Conservation (phyloP, 2,329 filamentous ascomycete species). For the Colletotrichum sp. region DNA sequence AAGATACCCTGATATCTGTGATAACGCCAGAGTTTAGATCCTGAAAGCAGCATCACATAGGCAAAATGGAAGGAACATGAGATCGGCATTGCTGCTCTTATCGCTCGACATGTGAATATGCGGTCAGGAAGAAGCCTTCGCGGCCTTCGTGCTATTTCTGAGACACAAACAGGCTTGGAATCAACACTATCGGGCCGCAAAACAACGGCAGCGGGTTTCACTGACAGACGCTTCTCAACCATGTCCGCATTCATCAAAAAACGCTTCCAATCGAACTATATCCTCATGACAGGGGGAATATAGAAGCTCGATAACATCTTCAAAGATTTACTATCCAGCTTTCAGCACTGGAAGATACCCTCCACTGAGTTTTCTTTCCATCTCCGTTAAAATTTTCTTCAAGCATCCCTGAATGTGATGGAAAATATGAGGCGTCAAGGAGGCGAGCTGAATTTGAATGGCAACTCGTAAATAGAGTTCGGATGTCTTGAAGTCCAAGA, state of each 20-base stretch:
- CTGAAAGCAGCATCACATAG: not conserved
- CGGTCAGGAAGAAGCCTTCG: rapidly evolving
- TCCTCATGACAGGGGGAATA: not conserved
- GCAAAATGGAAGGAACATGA: rapidly evolving
- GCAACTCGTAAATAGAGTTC: not conserved
- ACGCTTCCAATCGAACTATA: not conserved
- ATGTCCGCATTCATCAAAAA: not conserved
- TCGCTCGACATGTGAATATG: not conserved
- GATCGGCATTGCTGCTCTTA: rapidly evolving
- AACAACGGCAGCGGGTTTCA: not conserved
- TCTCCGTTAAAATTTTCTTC: rapidly evolving
- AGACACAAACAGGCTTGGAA: not conserved
- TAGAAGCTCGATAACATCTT: rapidly evolving
- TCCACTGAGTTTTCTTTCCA: not conserved
- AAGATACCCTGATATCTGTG: rapidly evolving
- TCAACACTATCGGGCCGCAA: not conserved
- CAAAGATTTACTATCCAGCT: rapidly evolving
- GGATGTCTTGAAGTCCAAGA: not conserved
- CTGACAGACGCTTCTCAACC: not conserved
- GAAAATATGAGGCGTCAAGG: not conserved
- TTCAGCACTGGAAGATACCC: not conserved
- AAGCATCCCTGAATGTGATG: not conserved
- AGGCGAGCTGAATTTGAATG: not conserved
- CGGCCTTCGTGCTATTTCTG: not conserved
- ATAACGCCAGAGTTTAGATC: rapidly evolving